Evolutionary conservation across 306 rosid species (phyloP).

Genomic region (Malus asiatica): DNA sequence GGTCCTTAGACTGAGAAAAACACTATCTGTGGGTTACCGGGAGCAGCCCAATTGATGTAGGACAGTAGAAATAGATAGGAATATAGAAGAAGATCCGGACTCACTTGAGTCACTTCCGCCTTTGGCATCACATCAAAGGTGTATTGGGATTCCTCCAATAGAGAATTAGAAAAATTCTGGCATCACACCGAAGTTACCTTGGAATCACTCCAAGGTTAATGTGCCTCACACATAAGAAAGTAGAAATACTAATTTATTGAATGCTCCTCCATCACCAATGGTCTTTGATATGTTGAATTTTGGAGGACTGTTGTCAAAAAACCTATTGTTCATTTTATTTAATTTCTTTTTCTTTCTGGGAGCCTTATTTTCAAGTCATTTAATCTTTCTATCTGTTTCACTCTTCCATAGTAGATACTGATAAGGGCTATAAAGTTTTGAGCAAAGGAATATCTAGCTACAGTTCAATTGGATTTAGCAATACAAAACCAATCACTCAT

Average conservation of each 20-base stretch:
- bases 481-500: background rate
- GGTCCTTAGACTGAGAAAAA: background rate
- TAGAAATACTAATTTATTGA: background rate
- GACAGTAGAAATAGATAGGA: background rate
- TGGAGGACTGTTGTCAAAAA: background rate
- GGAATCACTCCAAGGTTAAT: background rate
- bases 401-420: background rate
- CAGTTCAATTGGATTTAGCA: background rate
- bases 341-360: background rate
- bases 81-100: background rate
- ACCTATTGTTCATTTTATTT: background rate
- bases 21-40: background rate
- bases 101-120: background rate
- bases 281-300: background rate
- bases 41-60: background rate
- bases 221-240: background rate
- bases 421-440: background rate
- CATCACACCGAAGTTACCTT: background rate
- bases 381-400: background rate
- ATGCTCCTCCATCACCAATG: background rate
- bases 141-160: background rate
- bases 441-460: background rate
- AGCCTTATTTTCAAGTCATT: background rate
- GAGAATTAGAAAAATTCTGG: background rate
- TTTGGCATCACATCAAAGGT: background rate